Percentiles rank a stretch among this genome's conserved stretches.
phyloP scores from a whole-genome alignment of 345 rosid species.

The Aquilaria yunnanensis region DNA sequence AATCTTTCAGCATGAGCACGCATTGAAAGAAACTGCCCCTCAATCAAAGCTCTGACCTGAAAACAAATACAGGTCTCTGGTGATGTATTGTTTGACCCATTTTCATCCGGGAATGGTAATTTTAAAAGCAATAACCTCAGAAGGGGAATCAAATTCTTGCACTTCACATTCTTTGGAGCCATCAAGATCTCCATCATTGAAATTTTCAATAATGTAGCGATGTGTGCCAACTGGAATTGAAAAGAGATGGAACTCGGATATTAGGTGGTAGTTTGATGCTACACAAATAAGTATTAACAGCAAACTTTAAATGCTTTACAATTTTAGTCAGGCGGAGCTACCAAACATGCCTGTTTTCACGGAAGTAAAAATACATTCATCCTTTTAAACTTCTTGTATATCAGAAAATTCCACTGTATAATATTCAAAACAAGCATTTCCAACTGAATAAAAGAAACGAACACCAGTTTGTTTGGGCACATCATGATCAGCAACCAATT shows the following conservation, averaged over 20 bases:
- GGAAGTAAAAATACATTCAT: background rate
- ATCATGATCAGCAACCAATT: background rate
- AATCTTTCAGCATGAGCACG: slow-evolving; percentile 84
- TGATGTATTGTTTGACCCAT: too few relatives aligned
- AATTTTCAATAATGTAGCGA: slow-evolving; percentile 60
- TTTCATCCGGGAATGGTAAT: background rate
- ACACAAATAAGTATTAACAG: background rate
- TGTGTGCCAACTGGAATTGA: slow-evolving; percentile 67
- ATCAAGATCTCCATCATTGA: slow-evolving; percentile 36
- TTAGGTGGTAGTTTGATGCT: slow-evolving; percentile 8
- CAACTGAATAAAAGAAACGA: background rate
- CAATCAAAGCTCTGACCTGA: slow-evolving; percentile 80
- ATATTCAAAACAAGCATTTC: background rate
- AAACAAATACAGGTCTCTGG: slow-evolving; percentile 10
- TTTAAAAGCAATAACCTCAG: slow-evolving; percentile 49
- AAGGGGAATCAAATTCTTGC: slow-evolving; percentile 71
- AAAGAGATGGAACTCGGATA: background rate
- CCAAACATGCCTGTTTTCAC: too few relatives aligned
- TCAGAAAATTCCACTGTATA: background rate
- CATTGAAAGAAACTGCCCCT: slow-evolving; percentile 88
- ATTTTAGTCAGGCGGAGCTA: background rate
- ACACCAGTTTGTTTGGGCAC: background rate
- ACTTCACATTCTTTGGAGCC: slow-evolving; percentile 51
- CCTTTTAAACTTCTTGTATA: background rate
- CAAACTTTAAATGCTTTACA: background rate